Conservation (phyloP, 2,329 filamentous ascomycete genomes). For the Colletotrichum navitas region DNA sequence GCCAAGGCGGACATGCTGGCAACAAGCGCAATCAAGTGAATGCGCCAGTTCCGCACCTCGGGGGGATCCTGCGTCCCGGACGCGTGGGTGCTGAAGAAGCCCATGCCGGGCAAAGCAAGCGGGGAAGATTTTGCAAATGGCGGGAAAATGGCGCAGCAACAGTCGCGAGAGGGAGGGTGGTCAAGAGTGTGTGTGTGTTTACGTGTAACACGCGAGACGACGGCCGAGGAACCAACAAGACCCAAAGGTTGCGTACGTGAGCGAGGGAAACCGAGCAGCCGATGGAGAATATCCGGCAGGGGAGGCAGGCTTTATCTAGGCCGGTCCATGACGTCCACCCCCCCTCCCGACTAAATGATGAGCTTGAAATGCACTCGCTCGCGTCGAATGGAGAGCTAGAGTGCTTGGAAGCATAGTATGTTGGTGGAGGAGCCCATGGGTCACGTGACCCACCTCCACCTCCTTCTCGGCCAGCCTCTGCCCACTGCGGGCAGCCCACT, state of each 20-base stretch:
- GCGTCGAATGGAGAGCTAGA: slow-evolving; percentile 19
- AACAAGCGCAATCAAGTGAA: slow-evolving; percentile 46
- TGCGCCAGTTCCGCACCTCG: slow-evolving; percentile 48
- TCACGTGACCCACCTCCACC: too few relatives aligned
- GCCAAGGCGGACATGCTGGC: slow-evolving; percentile 48
- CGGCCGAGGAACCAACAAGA: neutral
- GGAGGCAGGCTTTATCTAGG: slow-evolving; percentile 40
- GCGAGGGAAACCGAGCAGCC: neutral
- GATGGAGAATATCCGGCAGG: slow-evolving; percentile 6
- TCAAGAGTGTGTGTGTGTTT: neutral
- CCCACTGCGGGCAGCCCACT: too few relatives aligned
- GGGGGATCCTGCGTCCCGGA: slow-evolving; percentile 45
- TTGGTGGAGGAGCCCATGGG: too few relatives aligned
- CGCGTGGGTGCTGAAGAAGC: slow-evolving; percentile 47
- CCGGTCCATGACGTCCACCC: slow-evolving; percentile 27
- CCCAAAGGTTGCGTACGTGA: slow-evolving; percentile 22
- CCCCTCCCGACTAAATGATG: neutral
- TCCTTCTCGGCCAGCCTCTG: too few relatives aligned
- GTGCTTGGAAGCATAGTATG: slow-evolving; percentile 6
- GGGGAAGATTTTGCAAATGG: too few relatives aligned
- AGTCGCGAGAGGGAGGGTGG: neutral
- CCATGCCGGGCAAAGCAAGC: slow-evolving; percentile 38
- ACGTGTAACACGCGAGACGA: neutral
- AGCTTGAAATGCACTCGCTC: slow-evolving; percentile 24
- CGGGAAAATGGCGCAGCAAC: neutral